Evolutionary conservation across 2,329 filamentous ascomycete genomes (phyloP).

Genomic region (Torrubiella hemipterigena): DNA sequence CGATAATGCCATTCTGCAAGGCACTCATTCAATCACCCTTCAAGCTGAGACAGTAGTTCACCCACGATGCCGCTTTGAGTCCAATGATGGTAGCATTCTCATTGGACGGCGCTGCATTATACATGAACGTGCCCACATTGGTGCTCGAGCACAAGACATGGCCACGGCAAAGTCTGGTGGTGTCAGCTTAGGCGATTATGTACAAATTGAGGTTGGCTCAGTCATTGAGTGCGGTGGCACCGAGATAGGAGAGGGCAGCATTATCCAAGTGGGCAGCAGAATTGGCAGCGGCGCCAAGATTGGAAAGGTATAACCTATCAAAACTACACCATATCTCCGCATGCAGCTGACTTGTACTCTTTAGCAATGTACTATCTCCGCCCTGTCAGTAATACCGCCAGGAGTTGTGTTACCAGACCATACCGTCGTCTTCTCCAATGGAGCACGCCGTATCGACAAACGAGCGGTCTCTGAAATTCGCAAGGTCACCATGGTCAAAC

Average conservation of each 20-base stretch:
- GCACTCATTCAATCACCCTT: conserved; percentile 68
- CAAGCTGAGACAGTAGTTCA: conserved; percentile 73
- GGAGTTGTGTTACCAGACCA: conserved; percentile 50
- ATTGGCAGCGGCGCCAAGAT: conserved; percentile 49
- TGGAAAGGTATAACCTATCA: conserved; percentile 42
- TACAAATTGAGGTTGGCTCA: conserved; percentile 47
- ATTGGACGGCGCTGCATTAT: conserved; percentile 75
- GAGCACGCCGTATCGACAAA: conserved; percentile 43
- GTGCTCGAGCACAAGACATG: conserved; percentile 23
- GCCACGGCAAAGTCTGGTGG: conserved; percentile 25
- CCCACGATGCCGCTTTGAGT: conserved; percentile 69
- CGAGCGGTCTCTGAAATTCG: conserved; percentile 51
- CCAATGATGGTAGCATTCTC: conserved; percentile 65
- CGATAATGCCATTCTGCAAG: conserved; percentile 51
- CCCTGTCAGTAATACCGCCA: conserved; percentile 45
- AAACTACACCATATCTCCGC: neutral
- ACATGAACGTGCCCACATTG: conserved; percentile 54
- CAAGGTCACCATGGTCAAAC: conserved; percentile 51
- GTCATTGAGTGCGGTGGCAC: conserved; percentile 51
- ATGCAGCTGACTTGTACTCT: conserved; percentile 16
- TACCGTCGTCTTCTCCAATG: conserved; percentile 58
- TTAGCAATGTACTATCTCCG: conserved; percentile 59
- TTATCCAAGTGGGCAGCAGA: conserved; percentile 46
- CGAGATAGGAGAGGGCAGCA: conserved; percentile 46
- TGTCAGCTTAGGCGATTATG: conserved; percentile 47